A percentile compares a stretch with the other conserved stretches of the same genome.
phyloP scores from a whole-genome alignment of 495 filamentous ascomycete genomes.

The Penicillium maclennaniae region DNA sequence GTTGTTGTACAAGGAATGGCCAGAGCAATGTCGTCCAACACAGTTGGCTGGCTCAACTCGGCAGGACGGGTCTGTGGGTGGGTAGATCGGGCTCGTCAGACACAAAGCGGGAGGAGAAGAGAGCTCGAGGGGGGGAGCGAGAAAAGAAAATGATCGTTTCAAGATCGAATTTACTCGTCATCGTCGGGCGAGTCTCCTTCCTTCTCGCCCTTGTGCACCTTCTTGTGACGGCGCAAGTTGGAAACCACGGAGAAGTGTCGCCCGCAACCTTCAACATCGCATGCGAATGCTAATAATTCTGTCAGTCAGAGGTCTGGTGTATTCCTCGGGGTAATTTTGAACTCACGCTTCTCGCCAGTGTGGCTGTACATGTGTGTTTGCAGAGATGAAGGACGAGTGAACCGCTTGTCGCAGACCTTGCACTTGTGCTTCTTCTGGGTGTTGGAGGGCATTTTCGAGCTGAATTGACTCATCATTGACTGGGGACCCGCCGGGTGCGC shows the following conservation, averaged over 20 bases:
- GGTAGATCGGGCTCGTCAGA: conserved; percentile 9
- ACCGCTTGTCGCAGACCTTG: conserved; percentile 98
- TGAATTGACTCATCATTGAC: conserved; percentile 99
- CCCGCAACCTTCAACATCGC: conserved; percentile 92
- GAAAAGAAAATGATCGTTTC: conserved; percentile 12
- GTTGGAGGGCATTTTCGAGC: conserved; percentile 91
- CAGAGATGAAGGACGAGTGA: conserved; percentile 91
- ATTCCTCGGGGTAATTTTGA: neutral
- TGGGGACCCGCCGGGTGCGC: conserved; percentile 79
- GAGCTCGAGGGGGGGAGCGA: conserved; percentile 12
- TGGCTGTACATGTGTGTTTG: conserved; percentile 99
- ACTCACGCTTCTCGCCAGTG: conserved; percentile 98
- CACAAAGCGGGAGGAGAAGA: conserved; percentile 5
- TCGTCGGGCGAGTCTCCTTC: conserved; percentile 44
- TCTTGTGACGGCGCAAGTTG: conserved; percentile 89
- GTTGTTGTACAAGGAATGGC: conserved; percentile 41
- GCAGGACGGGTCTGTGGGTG: conserved; percentile 3
- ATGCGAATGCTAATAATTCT: conserved; percentile 70
- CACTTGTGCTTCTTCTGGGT: conserved; percentile 99
- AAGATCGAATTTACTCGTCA: conserved; percentile 36
- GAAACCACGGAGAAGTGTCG: conserved; percentile 98
- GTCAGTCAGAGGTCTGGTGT: conserved; percentile 36
- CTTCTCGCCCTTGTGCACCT: conserved; percentile 87
- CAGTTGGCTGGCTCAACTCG: conserved; percentile 11
- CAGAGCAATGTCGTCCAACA: conserved; percentile 10